These are phyloP conservation scores for Fusarium duplospermum DNA, from an alignment of 2,329 filamentous ascomycete genomes.

Conservation along the genomic window DNA sequence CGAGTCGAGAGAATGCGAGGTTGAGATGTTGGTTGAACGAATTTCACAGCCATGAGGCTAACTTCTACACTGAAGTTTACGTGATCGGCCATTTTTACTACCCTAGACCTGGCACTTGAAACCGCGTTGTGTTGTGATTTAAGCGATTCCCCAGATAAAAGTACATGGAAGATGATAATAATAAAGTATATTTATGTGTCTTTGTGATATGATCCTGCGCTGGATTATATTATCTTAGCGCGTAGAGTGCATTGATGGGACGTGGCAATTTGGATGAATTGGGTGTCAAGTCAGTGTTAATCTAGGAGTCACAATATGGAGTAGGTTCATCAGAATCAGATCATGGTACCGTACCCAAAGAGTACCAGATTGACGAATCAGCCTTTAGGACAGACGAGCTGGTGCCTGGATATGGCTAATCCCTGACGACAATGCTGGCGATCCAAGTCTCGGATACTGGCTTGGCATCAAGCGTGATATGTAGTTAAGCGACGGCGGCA, in stretches of 20 bases:
- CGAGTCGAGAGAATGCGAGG: not conserved
- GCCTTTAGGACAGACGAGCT: not conserved
- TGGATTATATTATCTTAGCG: not conserved
- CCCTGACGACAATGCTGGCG: not conserved
- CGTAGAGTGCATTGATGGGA: not conserved
- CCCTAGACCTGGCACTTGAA: not conserved
- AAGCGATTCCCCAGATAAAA: not conserved
- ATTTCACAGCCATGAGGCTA: not conserved
- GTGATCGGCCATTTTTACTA: not conserved
- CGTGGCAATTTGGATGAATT: not conserved
- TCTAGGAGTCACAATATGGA: not conserved
- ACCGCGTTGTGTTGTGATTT: not conserved
- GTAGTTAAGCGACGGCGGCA: not conserved
- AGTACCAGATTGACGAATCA: not conserved
- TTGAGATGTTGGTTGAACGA: not conserved
- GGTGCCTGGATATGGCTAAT: not conserved
- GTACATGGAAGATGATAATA: no score
- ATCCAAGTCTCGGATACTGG: not conserved
- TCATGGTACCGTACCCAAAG: not conserved
- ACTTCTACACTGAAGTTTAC: not conserved
- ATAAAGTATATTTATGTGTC: not conserved
- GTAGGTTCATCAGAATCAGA: not conserved
- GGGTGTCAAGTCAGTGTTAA: not conserved
- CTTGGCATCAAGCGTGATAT: not conserved
- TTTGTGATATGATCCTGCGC: fast-evolving